Evolutionary conservation across 352 stramenopile genomes (phyloP).

Genomic region (Phytophthora quininea): DNA sequence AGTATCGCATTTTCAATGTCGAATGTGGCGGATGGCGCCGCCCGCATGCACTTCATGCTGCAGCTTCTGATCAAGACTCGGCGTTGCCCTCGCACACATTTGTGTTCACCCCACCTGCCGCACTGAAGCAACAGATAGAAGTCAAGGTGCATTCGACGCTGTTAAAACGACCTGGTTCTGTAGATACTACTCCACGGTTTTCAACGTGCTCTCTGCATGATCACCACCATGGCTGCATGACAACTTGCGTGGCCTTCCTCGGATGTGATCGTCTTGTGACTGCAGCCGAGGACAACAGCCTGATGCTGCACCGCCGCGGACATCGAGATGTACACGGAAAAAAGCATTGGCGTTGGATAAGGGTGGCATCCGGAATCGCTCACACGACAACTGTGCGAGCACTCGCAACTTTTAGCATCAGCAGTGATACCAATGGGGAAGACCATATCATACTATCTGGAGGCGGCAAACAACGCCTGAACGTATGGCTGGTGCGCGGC

Average conservation of each 20-base stretch:
- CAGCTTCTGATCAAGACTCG: conserved; percentile 6
- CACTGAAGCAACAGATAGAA: conserved; percentile 53
- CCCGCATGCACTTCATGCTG: conserved; percentile 60
- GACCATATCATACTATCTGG: conserved; percentile 70
- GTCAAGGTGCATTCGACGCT: conserved; percentile 76
- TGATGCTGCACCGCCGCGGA: conserved; percentile 68
- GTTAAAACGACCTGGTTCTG: conserved; percentile 4
- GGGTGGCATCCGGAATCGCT: conserved; percentile 63
- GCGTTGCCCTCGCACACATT: conserved; percentile 63
- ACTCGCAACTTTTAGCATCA: conserved; percentile 52
- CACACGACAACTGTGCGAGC: conserved; percentile 86
- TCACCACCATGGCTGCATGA: conserved; percentile 78
- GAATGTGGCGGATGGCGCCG: conserved; percentile 86
- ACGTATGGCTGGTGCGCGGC: conserved; percentile 66
- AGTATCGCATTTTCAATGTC: conserved; percentile 79
- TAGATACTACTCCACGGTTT: conserved; percentile 20
- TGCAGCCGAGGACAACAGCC: conserved; percentile 80
- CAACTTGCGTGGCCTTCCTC: conserved; percentile 62
- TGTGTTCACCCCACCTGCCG: conserved; percentile 67
- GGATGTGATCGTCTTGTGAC: conserved; percentile 58
- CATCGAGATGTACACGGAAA: conserved; percentile 6
- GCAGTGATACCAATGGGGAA: conserved; percentile 7
- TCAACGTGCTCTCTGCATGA: conserved; percentile 62
- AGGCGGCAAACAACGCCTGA: conserved; percentile 83
- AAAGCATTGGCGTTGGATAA: conserved; percentile 39